phyloP scores from a whole-genome alignment of 2,329 filamentous ascomycete species.

The Ceratocystis variospora region DNA sequence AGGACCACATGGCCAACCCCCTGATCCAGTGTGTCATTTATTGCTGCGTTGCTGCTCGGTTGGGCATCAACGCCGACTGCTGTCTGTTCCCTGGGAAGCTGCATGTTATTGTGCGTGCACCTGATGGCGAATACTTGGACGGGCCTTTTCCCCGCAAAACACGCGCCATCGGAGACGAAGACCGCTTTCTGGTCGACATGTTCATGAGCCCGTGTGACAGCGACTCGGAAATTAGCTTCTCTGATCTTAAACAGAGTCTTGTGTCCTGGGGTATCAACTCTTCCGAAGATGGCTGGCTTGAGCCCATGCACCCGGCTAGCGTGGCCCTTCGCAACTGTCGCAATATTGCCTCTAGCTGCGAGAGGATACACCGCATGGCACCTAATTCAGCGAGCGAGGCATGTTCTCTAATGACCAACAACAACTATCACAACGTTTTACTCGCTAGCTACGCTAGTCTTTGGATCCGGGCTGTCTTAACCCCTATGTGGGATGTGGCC shows the following conservation, averaged over 20 bases:
- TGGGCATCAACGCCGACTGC: conserved; percentile 64
- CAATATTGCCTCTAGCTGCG: conserved; percentile 17
- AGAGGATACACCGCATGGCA: conserved; percentile 16
- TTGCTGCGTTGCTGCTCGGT: conserved; percentile 58
- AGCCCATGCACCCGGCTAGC: conserved; percentile 48
- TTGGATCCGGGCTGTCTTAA: conserved; percentile 12
- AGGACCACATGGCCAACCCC: conserved; percentile 66
- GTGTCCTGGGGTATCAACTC: conserved; percentile 34
- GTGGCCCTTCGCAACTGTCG: conserved; percentile 58
- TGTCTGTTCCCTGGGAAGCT: conserved; percentile 78
- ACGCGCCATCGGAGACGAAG: conserved; percentile 23
- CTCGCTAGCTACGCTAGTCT: conserved; percentile 11
- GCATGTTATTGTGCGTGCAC: conserved; percentile 59
- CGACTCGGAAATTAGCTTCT: conserved; percentile 49
- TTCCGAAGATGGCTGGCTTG: conserved; percentile 40
- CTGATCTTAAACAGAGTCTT: conserved; percentile 47
- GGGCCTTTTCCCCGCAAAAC: conserved; percentile 23
- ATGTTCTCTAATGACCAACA: neutral
- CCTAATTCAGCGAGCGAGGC: neutral
- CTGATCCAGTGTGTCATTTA: conserved; percentile 80
- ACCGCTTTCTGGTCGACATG: conserved; percentile 35
- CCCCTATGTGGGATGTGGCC: conserved; percentile 7
- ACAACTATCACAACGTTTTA: conserved; percentile 10
- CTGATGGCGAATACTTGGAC: conserved; percentile 47
- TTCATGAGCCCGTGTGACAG: conserved; percentile 73